Evolutionary conservation across 176 grass and related monocot genomes (phyloP).

Genomic region (Phyllostachys edulis): DNA sequence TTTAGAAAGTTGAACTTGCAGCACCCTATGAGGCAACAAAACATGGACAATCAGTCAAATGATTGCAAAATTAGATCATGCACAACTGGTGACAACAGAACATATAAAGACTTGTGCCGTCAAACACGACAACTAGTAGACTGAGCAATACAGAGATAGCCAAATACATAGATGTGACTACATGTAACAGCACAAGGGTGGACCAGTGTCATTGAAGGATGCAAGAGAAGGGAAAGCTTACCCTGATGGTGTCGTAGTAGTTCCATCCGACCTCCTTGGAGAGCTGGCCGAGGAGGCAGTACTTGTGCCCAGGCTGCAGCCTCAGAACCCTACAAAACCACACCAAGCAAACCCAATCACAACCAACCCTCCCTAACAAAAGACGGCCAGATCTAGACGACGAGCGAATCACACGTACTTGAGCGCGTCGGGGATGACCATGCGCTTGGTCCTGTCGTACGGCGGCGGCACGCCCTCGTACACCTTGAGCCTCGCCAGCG

Average conservation of each 20-base stretch:
- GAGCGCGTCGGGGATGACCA: conserved; percentile 93
- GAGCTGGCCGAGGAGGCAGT: conserved; percentile 80
- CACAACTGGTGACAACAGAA: neutral
- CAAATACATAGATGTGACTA: neutral
- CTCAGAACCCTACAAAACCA: conserved; percentile 67
- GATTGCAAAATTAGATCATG: neutral
- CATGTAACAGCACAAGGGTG: neutral
- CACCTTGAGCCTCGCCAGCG: conserved; percentile 80
- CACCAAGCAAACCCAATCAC: neutral
- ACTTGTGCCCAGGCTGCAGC: conserved; percentile 86
- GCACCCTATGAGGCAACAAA: neutral
- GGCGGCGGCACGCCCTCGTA: conserved; percentile 91
- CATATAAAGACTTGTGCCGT: neutral
- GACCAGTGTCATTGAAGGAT: neutral
- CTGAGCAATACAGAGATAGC: neutral
- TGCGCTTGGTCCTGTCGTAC: conserved; percentile 80
- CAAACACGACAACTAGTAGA: neutral
- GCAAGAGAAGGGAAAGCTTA: neutral
- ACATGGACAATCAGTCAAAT: neutral
- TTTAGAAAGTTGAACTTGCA: neutral
- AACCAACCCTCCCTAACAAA: neutral
- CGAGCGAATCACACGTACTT: conserved; percentile 42
- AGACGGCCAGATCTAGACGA: neutral
- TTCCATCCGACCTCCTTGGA: conserved; percentile 95
- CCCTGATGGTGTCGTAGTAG: conserved; percentile 81